phyloP scores from a whole-genome alignment of 2,329 filamentous ascomycete genomes.

The Metarhizium anisopliae region DNA sequence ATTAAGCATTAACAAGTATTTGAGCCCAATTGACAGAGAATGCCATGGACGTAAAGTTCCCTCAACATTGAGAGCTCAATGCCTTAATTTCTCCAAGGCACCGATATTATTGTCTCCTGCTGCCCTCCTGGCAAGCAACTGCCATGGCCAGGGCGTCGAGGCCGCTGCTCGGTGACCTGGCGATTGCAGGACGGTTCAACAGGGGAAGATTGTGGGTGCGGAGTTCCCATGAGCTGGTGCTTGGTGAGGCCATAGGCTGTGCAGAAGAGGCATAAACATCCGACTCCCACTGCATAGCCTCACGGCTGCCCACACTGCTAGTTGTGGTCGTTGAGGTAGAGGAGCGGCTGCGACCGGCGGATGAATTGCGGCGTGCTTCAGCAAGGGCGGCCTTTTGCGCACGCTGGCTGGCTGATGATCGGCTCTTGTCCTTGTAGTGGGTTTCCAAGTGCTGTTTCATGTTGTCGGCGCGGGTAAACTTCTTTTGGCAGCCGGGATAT shows the following conservation, averaged over 20 bases:
- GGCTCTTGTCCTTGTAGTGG: constrained; percentile 56
- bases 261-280: constrained; percentile 17
- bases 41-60: background rate
- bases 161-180: constrained; percentile 39
- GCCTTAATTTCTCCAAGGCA: background rate
- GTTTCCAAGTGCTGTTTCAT: constrained; percentile 81
- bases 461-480: constrained; percentile 75
- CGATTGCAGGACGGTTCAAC: constrained; percentile 32
- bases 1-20: constrained; percentile 2
- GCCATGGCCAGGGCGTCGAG: constrained; percentile 47
- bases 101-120: constrained; percentile 4
- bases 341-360: constrained; percentile 21
- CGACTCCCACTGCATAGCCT: constrained; percentile 28
- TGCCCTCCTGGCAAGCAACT: constrained; percentile 41
- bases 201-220: constrained; percentile 34
- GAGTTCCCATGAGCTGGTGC: constrained; percentile 36
- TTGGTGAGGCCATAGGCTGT: constrained; percentile 31
- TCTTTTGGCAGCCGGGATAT: constrained; percentile 64
- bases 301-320: constrained; percentile 9
- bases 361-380: constrained; percentile 23
- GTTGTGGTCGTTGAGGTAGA: constrained; percentile 10
- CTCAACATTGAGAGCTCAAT: background rate
- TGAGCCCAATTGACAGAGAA: background rate
- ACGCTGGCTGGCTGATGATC: constrained; percentile 28
- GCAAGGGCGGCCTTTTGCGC: constrained; percentile 23